Conservation (phyloP, 805 yeast genomes). For the Wickerhamiella alocasiicola region DNA sequence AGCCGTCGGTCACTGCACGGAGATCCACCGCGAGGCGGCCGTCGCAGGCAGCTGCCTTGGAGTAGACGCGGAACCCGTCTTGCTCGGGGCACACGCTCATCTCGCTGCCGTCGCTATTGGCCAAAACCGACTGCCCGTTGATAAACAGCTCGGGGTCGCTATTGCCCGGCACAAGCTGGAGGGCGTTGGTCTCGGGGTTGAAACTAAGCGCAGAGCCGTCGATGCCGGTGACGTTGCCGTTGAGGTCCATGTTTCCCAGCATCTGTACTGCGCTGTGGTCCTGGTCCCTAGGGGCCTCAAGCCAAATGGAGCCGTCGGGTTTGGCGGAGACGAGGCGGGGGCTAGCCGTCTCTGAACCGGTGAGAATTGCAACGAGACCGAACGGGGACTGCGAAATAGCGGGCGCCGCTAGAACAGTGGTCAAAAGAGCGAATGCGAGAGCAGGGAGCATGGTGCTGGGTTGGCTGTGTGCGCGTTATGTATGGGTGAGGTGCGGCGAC, state of each 20-base stretch:
- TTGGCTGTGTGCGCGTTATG: too few relatives aligned
- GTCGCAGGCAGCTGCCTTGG: conserved; percentile 4
- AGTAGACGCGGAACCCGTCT: conserved; percentile 1
- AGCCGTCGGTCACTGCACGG: conserved; percentile 7
- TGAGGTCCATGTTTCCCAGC: conserved; percentile 10
- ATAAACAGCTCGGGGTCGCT: not conserved
- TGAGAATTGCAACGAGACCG: conserved; percentile 8
- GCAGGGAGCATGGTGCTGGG: too few relatives aligned
- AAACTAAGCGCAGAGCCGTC: conserved; percentile 2
- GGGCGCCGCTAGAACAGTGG: conserved; percentile 18
- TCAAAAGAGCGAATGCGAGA: conserved; percentile 16
- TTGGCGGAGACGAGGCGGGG: conserved; percentile 11
- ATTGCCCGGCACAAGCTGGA: not conserved
- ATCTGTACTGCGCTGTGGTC: conserved; percentile 8
- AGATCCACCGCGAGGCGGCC: conserved; percentile 1
- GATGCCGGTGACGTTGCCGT: conserved; percentile 1
- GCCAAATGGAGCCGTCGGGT: conserved; percentile 16
- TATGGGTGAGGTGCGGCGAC: too few relatives aligned
- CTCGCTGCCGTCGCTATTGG: not conserved
- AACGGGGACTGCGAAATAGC: conserved; percentile 8
- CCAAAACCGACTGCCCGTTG: conserved; percentile 3
- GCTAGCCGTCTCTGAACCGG: not conserved
- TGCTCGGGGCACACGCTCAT: conserved; percentile 6
- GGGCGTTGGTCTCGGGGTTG: conserved; percentile 4
- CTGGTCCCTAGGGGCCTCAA: conserved; percentile 8